Evolutionary conservation across 2,329 filamentous ascomycete species (phyloP).

Genomic region (Penicillium oxalicum): DNA sequence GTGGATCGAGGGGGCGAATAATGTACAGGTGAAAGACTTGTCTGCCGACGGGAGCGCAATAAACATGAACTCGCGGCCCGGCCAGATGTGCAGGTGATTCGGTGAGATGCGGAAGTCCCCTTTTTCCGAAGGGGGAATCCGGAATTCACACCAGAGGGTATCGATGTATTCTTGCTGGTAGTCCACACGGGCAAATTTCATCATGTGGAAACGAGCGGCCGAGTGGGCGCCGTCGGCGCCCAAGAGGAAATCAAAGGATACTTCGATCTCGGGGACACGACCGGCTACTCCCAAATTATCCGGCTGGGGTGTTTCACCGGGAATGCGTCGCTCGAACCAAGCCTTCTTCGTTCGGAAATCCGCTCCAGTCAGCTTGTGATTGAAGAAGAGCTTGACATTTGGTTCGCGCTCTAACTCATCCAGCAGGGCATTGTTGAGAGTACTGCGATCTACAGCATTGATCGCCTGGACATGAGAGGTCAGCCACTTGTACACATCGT

Average conservation of each 20-base stretch:
- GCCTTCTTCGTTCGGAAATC: conserved; percentile 74
- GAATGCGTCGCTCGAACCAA: conserved; percentile 67
- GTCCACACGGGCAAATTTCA: conserved; percentile 88
- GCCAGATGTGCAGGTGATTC: conserved; percentile 96
- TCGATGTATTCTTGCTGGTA: conserved; percentile 95
- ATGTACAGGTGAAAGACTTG: conserved; percentile 87
- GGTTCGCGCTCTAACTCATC: conserved; percentile 76
- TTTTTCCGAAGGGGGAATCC: conserved; percentile 55
- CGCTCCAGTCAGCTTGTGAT: conserved; percentile 85
- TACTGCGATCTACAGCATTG: conserved; percentile 76
- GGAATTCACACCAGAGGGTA: conserved; percentile 95
- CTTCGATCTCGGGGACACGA: conserved; percentile 66
- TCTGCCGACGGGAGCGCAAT: conserved; percentile 90
- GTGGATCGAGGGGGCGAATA: conserved; percentile 72
- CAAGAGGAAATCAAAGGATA: conserved; percentile 86
- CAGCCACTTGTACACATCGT: not conserved
- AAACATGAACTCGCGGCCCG: conserved; percentile 91
- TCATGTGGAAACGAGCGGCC: conserved; percentile 81
- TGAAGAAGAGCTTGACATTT: conserved; percentile 89
- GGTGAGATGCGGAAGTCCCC: conserved; percentile 73
- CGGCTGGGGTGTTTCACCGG: conserved; percentile 25
- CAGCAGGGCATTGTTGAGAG: conserved; percentile 75
- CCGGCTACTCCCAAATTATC: conserved; percentile 30
- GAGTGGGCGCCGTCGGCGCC: conserved; percentile 95
- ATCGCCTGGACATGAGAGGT: conserved; percentile 55